Conservation (phyloP, 352 stramenopile genomes). For the Phytopythium cucurbitacearum region DNA sequence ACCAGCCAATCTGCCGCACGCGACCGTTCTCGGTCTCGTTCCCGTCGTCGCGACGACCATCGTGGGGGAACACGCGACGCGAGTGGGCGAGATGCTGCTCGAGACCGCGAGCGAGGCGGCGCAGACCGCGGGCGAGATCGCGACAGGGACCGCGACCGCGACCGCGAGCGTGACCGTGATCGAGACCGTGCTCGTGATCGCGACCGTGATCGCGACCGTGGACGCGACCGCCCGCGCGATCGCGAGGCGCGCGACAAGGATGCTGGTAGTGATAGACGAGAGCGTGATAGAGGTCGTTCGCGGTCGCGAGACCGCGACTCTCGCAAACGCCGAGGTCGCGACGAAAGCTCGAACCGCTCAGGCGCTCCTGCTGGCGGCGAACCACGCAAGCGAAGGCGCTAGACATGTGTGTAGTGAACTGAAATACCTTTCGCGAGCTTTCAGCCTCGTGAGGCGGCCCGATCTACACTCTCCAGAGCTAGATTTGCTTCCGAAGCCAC, state of each 20-base stretch:
- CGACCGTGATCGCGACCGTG: conserved; percentile 18
- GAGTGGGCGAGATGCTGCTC: conserved; percentile 7
- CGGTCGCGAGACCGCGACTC: conserved; percentile 62
- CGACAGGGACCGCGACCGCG: conserved; percentile 7
- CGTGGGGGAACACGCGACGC: conserved; percentile 10
- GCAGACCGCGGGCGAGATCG: conserved; percentile 9
- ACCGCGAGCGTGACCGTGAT: conserved; percentile 18
- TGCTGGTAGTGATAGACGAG: conserved; percentile 22
- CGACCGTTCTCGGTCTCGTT: conserved; percentile 54
- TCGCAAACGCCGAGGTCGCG: conserved; percentile 55
- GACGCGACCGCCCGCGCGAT: conserved; percentile 23
- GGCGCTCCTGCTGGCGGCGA: conserved; percentile 17
- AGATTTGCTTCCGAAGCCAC: conserved; percentile 77
- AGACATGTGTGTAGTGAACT: conserved; percentile 6
- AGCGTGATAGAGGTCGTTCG: conserved; percentile 32
- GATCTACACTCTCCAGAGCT: conserved; percentile 8
- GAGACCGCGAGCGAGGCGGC: conserved; percentile 6
- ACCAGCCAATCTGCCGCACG: conserved; percentile 16
- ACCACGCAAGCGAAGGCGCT: conserved; percentile 49
- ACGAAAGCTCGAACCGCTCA: conserved; percentile 29
- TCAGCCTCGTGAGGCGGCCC: background rate
- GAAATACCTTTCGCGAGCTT: too few relatives aligned
- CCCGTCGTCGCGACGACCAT: conserved; percentile 26
- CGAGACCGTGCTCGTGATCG: conserved; percentile 18
- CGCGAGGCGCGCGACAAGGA: conserved; percentile 22